Evolutionary conservation across 768 basidiomycete genomes (phyloP).

Genomic region (Lentinula sp.): DNA sequence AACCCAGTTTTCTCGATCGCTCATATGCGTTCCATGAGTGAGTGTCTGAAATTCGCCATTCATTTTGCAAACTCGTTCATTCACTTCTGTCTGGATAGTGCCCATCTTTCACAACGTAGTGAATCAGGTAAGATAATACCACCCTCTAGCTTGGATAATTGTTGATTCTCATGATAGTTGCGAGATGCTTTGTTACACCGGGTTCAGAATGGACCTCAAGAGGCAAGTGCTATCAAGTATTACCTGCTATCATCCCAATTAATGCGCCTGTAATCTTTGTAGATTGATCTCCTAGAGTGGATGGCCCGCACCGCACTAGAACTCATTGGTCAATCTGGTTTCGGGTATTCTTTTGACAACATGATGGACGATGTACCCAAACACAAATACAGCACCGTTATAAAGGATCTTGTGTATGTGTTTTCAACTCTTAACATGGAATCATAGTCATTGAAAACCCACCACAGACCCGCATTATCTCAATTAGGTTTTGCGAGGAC

Average conservation of each 20-base stretch:
- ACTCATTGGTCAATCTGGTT: conserved; percentile 29
- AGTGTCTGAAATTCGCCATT: conserved; percentile 11
- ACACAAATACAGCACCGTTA: conserved; percentile 8
- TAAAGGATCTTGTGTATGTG: background rate
- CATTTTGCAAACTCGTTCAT: background rate
- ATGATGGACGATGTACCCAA: conserved; percentile 15
- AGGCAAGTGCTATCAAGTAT: background rate
- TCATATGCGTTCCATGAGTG: conserved; percentile 25
- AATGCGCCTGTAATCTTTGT: background rate
- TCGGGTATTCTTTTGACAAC: conserved; percentile 30
- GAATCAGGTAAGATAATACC: background rate
- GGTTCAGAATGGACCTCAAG: background rate
- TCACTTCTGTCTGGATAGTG: conserved; percentile 1
- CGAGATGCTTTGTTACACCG: background rate
- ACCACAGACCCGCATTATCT: background rate
- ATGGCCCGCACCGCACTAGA: conserved; percentile 29
- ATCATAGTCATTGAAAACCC: background rate
- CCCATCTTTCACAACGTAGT: conserved; percentile 3
- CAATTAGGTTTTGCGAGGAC: conserved; percentile 5
- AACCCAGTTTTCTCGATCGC: conserved; percentile 28
- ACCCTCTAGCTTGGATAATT: too few relatives aligned
- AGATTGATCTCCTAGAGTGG: conserved; percentile 26
- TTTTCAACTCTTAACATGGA: background rate
- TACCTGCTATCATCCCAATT: background rate
- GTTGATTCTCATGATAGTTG: background rate